A percentile compares a stretch with the other conserved stretches of the same genome.
phyloP scores from a whole-genome alignment of 2,329 filamentous ascomycete species.

The Amesomyces nigricolor region DNA sequence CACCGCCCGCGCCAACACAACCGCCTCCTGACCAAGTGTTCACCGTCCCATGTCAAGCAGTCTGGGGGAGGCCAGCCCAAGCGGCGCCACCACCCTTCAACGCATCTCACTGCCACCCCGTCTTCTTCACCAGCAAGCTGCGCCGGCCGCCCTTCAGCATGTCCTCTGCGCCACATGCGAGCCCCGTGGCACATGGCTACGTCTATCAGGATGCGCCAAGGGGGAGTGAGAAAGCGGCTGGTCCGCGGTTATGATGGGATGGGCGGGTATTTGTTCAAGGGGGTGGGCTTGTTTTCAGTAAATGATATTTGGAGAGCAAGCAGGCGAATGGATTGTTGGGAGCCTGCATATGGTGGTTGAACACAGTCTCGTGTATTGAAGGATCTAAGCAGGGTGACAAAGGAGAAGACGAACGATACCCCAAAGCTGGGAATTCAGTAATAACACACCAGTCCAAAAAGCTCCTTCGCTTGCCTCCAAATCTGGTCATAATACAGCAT shows the following conservation, averaged over 20 bases:
- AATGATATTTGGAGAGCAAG: not conserved
- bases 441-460: not conserved
- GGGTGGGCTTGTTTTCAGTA: not conserved
- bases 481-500: not conserved
- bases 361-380: not conserved
- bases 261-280: not conserved
- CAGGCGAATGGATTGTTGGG: not conserved
- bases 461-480: not conserved
- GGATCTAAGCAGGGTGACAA: not conserved
- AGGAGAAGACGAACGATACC: not conserved
- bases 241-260: constrained; percentile 21
- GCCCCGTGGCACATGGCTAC: constrained; percentile 56
- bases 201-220: constrained; percentile 46
- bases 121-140: constrained; percentile 66
- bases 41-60: constrained; percentile 17
- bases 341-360: not conserved
- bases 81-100: constrained; percentile 34
- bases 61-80: constrained; percentile 21
- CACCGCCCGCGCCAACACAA: not conserved
- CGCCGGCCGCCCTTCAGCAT: constrained; percentile 43
- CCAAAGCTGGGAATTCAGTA: not conserved
- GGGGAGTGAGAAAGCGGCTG: constrained; percentile 33
- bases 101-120: constrained; percentile 60
- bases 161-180: constrained; percentile 29
- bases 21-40: not conserved